Conservation (phyloP, 352 stramenopile genomes). For the Sclerospora graminicola region DNA sequence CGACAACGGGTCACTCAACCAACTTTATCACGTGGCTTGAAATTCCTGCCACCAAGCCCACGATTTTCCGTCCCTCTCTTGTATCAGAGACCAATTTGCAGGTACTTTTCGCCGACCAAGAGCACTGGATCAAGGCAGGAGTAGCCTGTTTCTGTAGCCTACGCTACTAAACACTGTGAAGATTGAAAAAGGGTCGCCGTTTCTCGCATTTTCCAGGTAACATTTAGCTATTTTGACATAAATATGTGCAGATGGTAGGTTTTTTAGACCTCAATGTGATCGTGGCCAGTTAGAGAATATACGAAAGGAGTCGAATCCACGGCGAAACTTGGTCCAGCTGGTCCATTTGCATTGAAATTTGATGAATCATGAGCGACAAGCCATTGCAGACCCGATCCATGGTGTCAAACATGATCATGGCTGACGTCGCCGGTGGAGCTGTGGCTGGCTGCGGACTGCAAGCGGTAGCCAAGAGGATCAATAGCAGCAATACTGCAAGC, state of each 20-base stretch:
- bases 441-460: slow-evolving; percentile 43
- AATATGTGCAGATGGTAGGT: too few relatives aligned
- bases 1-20: slow-evolving; percentile 30
- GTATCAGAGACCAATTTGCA: slow-evolving; percentile 90
- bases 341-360: slow-evolving; percentile 51
- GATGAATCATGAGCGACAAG: slow-evolving; percentile 49
- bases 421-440: slow-evolving; percentile 22
- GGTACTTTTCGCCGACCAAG: slow-evolving; percentile 86
- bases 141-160: slow-evolving; percentile 92
- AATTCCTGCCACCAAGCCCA: slow-evolving; percentile 77
- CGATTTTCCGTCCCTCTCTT: slow-evolving; percentile 77
- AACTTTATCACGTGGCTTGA: slow-evolving; percentile 98
- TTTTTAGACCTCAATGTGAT: too few relatives aligned
- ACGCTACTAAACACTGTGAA: slow-evolving; percentile 73
- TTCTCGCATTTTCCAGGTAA: too few relatives aligned
- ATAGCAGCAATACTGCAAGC: slow-evolving; percentile 55
- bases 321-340: slow-evolving; percentile 42
- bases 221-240: too few relatives aligned
- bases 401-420: slow-evolving; percentile 32
- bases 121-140: slow-evolving; percentile 93
- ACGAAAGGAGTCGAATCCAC: slow-evolving; percentile 49
- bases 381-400: slow-evolving; percentile 56
- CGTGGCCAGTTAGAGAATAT: slow-evolving; percentile 29
- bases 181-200: too few relatives aligned
- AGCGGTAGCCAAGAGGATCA: slow-evolving; percentile 47